Percentiles rank a stretch among this genome's conserved stretches.
These are phyloP conservation scores for Talaromyces atroroseus DNA, from an alignment of 2,329 filamentous ascomycete genomes.

Conservation along the genomic window DNA sequence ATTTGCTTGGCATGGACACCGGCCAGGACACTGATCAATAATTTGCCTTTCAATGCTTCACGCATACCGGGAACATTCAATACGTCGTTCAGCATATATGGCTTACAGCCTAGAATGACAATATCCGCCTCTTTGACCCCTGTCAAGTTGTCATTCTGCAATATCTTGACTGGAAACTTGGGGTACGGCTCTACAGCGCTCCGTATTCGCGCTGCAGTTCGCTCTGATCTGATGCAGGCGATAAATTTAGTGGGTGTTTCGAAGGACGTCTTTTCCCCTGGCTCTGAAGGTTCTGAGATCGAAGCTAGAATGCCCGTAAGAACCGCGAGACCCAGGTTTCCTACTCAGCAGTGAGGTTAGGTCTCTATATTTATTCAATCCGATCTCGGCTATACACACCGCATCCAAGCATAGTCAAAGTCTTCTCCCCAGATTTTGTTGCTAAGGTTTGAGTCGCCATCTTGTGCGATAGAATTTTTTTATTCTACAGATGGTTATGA, in stretches of 20 bases:
- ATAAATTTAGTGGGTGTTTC: slow-evolving; percentile 70
- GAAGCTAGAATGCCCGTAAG: slow-evolving; percentile 72
- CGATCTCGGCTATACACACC: slow-evolving; percentile 48
- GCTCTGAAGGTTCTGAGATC: slow-evolving; percentile 46
- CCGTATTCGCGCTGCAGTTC: slow-evolving; percentile 64
- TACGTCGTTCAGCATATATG: slow-evolving; percentile 65
- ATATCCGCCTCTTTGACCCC: slow-evolving; percentile 65
- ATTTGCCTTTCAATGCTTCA: slow-evolving; percentile 69
- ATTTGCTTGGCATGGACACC: slow-evolving; percentile 69
- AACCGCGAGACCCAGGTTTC: slow-evolving; percentile 81
- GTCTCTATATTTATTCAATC: not conserved
- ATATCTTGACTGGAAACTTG: slow-evolving; percentile 54
- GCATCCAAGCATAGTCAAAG: slow-evolving; percentile 75
- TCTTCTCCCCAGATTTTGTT: slow-evolving; percentile 46
- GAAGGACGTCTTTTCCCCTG: slow-evolving; percentile 22
- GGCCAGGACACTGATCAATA: slow-evolving; percentile 75
- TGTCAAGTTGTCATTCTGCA: slow-evolving; percentile 65
- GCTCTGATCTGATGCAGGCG: slow-evolving; percentile 68
- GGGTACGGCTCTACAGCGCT: slow-evolving; percentile 60
- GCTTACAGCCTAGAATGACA: slow-evolving; percentile 74
- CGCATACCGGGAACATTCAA: slow-evolving; percentile 63
- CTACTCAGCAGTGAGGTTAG: slow-evolving; percentile 36
- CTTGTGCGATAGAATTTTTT: not conserved
- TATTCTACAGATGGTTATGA: not conserved
- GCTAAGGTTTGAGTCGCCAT: slow-evolving; percentile 11